Conservation (phyloP, 163 green algal species). For the Chlamydomonas reinhardtii region DNA sequence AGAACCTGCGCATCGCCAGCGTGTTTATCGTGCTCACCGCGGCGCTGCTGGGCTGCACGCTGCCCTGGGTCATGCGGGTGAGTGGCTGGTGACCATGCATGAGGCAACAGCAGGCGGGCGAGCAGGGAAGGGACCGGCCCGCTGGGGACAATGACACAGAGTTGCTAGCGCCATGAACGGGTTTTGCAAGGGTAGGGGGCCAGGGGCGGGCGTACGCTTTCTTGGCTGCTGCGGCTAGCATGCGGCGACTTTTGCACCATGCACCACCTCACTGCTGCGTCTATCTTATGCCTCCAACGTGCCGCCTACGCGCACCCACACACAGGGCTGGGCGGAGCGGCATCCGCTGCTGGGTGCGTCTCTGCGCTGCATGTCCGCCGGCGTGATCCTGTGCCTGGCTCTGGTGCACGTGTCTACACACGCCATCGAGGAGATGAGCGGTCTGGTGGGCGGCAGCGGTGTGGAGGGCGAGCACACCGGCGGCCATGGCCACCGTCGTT, state of each 20-base stretch:
- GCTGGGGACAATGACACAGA: too few relatives aligned
- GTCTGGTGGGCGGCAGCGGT: background rate
- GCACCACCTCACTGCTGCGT: too few relatives aligned
- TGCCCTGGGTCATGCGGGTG: background rate
- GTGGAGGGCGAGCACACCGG: background rate
- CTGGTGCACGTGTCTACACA: constrained; percentile 45
- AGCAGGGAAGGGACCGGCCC: too few relatives aligned
- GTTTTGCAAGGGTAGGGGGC: too few relatives aligned
- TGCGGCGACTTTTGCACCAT: too few relatives aligned
- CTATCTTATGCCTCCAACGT: too few relatives aligned
- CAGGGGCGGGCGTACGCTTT: too few relatives aligned
- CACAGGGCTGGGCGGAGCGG: background rate
- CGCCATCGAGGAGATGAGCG: constrained; percentile 19
- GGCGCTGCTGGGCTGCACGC: background rate
- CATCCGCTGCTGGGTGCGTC: background rate
- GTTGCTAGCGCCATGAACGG: too few relatives aligned
- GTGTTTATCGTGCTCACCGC: constrained; percentile 27
- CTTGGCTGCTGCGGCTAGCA: too few relatives aligned
- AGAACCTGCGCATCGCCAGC: background rate
- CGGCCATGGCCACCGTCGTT: background rate
- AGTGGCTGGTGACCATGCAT: background rate
- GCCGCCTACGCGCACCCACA: too few relatives aligned
- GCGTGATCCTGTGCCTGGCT: constrained; percentile 49
- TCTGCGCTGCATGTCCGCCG: constrained; percentile 36
- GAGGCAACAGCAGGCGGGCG: too few relatives aligned